These are phyloP conservation scores for Chlorella sp. DNA, from an alignment of 139 green algal genomes.

Conservation along the genomic window DNA sequence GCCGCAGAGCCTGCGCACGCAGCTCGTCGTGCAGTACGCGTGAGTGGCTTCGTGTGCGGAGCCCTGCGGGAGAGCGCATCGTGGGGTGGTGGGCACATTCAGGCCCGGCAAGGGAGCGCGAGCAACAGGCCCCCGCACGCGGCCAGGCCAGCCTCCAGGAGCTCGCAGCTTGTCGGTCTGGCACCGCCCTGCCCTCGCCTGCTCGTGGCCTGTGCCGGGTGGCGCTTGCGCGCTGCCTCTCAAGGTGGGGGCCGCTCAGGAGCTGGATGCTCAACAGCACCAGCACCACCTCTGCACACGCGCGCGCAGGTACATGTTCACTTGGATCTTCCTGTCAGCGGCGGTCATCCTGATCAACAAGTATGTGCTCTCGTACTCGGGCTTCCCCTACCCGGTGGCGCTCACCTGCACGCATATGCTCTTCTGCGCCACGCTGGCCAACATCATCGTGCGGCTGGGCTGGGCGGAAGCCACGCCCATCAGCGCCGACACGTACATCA, in stretches of 20 bases:
- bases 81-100: too few relatives aligned
- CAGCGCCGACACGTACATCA: constrained; percentile 35
- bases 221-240: too few relatives aligned
- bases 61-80: too few relatives aligned
- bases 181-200: not conserved
- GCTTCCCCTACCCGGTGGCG: constrained; percentile 63
- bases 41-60: not conserved
- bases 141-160: not conserved
- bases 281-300: too few relatives aligned
- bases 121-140: not conserved
- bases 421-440: constrained; percentile 46
- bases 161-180: not conserved
- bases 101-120: too few relatives aligned
- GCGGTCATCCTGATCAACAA: constrained; percentile 73
- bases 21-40: constrained; percentile 1
- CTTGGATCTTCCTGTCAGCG: constrained; percentile 38
- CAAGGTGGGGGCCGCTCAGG: too few relatives aligned
- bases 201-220: not conserved
- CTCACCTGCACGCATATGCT: constrained; percentile 61
- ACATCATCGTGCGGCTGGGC: constrained; percentile 21
- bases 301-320: constrained; percentile 35
- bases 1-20: not conserved
- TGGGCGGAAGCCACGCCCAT: constrained; percentile 28
- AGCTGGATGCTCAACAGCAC: too few relatives aligned
- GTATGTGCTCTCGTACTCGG: constrained; percentile 54